Percentiles rank a stretch among this genome's conserved stretches.
phyloP scores from a whole-genome alignment of 345 rosid genomes.

The Citrus mangshanensis region DNA sequence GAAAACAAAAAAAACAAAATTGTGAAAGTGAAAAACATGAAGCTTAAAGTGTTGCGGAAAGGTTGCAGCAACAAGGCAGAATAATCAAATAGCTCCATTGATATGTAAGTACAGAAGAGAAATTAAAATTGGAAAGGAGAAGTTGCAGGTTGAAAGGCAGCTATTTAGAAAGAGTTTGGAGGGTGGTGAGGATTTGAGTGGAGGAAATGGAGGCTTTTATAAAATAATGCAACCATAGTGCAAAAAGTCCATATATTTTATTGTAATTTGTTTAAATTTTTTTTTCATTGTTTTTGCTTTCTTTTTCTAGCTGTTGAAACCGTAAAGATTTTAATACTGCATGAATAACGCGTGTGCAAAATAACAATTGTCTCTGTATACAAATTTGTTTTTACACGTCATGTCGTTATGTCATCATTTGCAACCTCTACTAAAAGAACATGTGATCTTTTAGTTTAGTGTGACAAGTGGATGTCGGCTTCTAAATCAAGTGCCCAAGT shows the following conservation, averaged over 20 bases:
- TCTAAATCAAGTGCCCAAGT: background rate
- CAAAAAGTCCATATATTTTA: background rate
- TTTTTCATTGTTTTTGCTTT: background rate
- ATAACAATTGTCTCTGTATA: no score
- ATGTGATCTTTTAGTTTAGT: background rate
- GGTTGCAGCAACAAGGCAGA: slow-evolving; percentile 17
- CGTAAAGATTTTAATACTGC: background rate
- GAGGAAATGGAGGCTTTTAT: background rate
- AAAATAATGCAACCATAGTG: background rate
- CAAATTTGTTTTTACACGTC: background rate
- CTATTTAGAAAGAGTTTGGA: background rate
- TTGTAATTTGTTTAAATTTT: no score
- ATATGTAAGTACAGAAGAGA: background rate
- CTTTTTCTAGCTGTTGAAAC: background rate
- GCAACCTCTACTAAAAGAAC: background rate
- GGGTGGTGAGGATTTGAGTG: background rate
- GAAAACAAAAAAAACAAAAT: slow-evolving; percentile 27
- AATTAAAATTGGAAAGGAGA: background rate
- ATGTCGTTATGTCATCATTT: background rate
- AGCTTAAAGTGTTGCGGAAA: slow-evolving; percentile 14
- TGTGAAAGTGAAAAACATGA: slow-evolving; percentile 32
- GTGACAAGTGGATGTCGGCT: background rate
- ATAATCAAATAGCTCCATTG: slow-evolving; percentile 21
- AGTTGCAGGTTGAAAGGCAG: background rate
- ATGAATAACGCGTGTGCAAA: slow-evolving; percentile 21